Evolutionary conservation across 441 rosid genomes (phyloP).

Genomic region (Adansonia rubrostipa): DNA sequence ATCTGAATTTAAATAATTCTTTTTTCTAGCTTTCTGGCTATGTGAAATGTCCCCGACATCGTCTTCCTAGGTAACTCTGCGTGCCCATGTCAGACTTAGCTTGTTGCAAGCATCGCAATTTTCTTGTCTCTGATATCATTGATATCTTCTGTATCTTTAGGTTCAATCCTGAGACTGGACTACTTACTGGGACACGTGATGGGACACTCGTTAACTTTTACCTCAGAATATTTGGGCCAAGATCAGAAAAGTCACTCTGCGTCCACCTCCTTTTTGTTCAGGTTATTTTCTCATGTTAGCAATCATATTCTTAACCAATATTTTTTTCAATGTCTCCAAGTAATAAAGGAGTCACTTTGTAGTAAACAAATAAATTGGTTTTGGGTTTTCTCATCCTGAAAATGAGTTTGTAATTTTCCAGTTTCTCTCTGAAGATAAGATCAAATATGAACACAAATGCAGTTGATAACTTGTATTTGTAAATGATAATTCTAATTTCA

Average conservation of each 20-base stretch:
- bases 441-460: constrained; percentile 1
- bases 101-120: neutral
- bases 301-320: neutral
- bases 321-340: neutral
- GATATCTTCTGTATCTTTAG: constrained; percentile 39
- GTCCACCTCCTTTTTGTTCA: constrained; percentile 80
- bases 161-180: constrained; percentile 84
- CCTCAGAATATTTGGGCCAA: constrained; percentile 73
- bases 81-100: constrained; percentile 11
- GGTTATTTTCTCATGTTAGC: constrained; percentile 46
- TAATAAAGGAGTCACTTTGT: neutral
- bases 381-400: neutral
- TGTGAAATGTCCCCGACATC: constrained; percentile 89
- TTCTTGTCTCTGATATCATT: neutral
- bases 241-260: constrained; percentile 79
- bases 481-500: no score
- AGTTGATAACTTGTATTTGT: neutral
- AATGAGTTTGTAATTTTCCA: neutral
- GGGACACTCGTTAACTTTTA: constrained; percentile 90
- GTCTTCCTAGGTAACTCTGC: constrained; percentile 74
- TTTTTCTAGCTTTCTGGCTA: constrained; percentile 72
- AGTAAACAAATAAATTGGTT: neutral
- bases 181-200: constrained; percentile 83
- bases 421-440: neutral
- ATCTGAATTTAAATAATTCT: constrained; percentile 28